phyloP scores from a whole-genome alignment of 345 rosid genomes.

The Eucalyptus melliodora region DNA sequence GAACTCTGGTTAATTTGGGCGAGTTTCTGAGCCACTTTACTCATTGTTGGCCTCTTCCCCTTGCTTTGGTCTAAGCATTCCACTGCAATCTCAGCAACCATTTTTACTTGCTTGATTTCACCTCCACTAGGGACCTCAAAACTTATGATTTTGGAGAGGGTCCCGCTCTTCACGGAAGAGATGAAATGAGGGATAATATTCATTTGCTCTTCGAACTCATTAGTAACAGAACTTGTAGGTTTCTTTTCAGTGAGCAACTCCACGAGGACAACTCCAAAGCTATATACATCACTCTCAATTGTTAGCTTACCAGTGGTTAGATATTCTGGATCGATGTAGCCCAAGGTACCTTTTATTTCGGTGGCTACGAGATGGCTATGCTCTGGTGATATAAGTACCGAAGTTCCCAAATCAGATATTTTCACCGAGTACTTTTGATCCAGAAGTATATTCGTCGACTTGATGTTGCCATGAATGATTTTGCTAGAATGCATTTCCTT shows the following conservation, averaged over 20 bases:
- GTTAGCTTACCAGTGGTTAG: too few species aligned
- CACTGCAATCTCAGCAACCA: too few species aligned
- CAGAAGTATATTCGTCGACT: rapidly evolving
- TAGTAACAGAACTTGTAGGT: too few species aligned
- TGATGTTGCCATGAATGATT: neutral
- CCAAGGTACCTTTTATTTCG: neutral
- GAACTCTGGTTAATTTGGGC: rapidly evolving
- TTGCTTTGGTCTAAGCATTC: too few species aligned
- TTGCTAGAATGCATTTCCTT: neutral
- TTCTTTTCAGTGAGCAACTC: neutral
- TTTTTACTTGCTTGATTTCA: too few species aligned
- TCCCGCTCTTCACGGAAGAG: too few species aligned
- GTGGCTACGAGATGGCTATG: neutral
- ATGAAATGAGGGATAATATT: too few species aligned
- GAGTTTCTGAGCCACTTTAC: rapidly evolving
- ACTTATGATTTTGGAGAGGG: rapidly evolving
- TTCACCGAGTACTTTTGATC: neutral
- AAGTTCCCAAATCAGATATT: neutral
- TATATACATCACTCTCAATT: too few species aligned
- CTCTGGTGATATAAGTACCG: neutral
- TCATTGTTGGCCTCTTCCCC: too few species aligned
- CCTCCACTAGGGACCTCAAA: rapidly evolving
- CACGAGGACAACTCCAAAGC: neutral
- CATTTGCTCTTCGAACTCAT: rapidly evolving
- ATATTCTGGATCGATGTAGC: neutral